These are phyloP conservation scores for Cryomyces antarcticus DNA, from an alignment of 495 filamentous ascomycete genomes.

Conservation along the genomic window DNA sequence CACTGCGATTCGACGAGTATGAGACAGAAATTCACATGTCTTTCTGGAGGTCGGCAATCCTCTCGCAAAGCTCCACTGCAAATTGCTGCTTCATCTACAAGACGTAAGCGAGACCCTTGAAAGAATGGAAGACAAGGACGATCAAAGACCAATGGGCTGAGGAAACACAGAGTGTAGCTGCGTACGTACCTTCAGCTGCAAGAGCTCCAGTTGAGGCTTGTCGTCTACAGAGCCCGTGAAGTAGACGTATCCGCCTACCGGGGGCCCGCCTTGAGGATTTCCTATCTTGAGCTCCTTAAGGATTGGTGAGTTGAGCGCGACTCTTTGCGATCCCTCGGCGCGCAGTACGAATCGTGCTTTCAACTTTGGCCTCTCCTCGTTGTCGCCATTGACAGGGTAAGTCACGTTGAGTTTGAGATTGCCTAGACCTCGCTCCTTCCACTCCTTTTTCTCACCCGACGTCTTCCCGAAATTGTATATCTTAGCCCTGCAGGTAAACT, in stretches of 20 bases:
- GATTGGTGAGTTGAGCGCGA: slow-evolving; percentile 68
- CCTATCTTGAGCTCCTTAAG: slow-evolving; percentile 53
- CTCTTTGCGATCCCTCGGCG: slow-evolving; percentile 63
- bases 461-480: slow-evolving; percentile 39
- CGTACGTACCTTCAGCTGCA: slow-evolving; percentile 43
- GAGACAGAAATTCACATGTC: no score
- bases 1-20: no score
- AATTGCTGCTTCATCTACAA: no score
- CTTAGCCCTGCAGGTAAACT: slow-evolving; percentile 50
- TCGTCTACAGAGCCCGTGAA: slow-evolving; percentile 16
- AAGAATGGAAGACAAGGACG: no score
- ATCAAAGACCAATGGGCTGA: no score
- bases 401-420: slow-evolving; percentile 63
- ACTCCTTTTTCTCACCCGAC: slow-evolving; percentile 35
- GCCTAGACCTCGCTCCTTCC: slow-evolving; percentile 74
- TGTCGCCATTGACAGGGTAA: slow-evolving; percentile 5
- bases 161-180: no score
- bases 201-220: slow-evolving; percentile 4
- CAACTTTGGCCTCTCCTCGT: slow-evolving; percentile 10
- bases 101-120: no score
- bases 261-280: slow-evolving; percentile 29
- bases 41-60: no score
- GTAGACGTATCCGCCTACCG: slow-evolving; percentile 29
- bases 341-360: slow-evolving; percentile 59
- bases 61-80: no score